Evolutionary conservation across 805 yeast genomes (phyloP), one percentile per base, ranked within the genome.

Genomic region (Lipomyces kockii): DNA sequence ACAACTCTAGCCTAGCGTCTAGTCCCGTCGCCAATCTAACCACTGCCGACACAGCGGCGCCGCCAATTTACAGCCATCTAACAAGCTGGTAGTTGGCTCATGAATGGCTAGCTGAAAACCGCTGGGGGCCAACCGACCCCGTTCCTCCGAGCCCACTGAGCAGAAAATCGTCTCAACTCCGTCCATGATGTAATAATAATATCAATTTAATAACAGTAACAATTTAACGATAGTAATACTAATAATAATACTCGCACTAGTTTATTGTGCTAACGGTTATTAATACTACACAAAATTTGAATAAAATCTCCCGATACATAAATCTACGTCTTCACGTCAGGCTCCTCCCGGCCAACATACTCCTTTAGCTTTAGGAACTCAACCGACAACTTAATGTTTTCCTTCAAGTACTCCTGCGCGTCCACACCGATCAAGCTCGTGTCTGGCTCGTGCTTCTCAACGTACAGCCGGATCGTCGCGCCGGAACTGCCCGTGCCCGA

Each of bases 401-500:
- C 78, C 62, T 81, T 82, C 76, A 94, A 84, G 79, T 82, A 94
- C 58, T 87, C 88, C 73, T 89, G 89, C 12, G 92, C 94, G 58
- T 82, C 78, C 71, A 78, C 71, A 8, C 22, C 22, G 75, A 84
- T 85, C 53, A 83, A 83, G 22, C 85, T 70, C 61, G 79, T 74
- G 75, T 91, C 95, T 58, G 78, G 73, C 32, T 90, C 86, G 81
- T 90, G 92, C 79, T 88, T 89, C 80, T 94, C 98, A 76, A 94
- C 81, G 80, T 94, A 94, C 73, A 94, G 83, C 79, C 99, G 87
- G 68, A 95, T 92, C 5, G 99, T 94, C 25, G 99, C 98, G 60
- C 99, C 99, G 1, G 97, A 89, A 1, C 98, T 92, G 17, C 99
- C 99, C 2, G 99, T 94, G 65, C 99, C 99, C 0, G 97, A 92